Conservation (phyloP, 768 basidiomycete genomes). For the Lentinula guzmanii region DNA sequence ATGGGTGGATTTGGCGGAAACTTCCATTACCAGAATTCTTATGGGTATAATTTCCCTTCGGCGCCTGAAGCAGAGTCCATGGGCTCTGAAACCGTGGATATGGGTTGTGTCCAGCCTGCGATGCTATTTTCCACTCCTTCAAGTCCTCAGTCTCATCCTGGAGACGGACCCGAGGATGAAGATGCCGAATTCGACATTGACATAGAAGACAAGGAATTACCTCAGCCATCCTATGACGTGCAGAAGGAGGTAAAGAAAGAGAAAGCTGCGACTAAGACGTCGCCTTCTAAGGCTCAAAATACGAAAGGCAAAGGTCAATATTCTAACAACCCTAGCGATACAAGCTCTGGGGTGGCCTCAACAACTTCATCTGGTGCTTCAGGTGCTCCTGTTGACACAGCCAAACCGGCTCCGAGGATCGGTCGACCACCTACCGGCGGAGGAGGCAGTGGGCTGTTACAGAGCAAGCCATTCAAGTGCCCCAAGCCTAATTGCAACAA, state of each 20-base stretch:
- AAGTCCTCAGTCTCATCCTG: slow-evolving; percentile 25
- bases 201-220: background rate
- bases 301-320: background rate
- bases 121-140: slow-evolving; percentile 48
- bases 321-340: background rate
- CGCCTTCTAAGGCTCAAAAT: background rate
- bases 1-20: slow-evolving; percentile 24
- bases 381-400: slow-evolving; percentile 5
- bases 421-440: slow-evolving; percentile 3
- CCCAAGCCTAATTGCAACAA: slow-evolving; percentile 96
- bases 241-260: background rate
- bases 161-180: background rate
- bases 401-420: slow-evolving; percentile 13
- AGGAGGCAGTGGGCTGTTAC: slow-evolving; percentile 21
- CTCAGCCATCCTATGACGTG: background rate
- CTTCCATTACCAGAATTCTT: background rate
- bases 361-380: background rate
- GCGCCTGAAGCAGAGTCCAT: background rate
- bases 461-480: slow-evolving; percentile 87
- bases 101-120: slow-evolving; percentile 56
- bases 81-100: slow-evolving; percentile 5
- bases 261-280: background rate
- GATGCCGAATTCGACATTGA: slow-evolving; percentile 5
- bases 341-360: background rate
- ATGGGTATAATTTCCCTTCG: background rate